These are phyloP conservation scores for Apophysomyces variabilis DNA, from an alignment of 371 early-diverging fungal species.

Conservation along the genomic window DNA sequence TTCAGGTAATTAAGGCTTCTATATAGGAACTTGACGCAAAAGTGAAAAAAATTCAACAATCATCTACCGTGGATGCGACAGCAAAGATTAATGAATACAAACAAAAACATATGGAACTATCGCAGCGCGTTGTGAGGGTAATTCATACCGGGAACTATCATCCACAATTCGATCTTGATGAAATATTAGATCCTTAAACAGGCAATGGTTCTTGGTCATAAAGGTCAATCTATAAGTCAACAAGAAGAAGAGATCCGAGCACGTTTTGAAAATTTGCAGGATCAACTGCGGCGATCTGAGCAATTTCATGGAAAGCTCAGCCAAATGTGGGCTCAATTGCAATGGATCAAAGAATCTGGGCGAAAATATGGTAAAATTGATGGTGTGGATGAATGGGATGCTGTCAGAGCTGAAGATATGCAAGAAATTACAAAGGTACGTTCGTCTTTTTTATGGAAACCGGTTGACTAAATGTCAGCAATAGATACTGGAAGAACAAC, in stretches of 20 bases:
- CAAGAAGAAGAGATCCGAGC: conserved; percentile 84
- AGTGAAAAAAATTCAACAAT: conserved; percentile 68
- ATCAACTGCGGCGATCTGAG: conserved; percentile 75
- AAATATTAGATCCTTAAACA: conserved; percentile 73
- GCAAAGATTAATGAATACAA: conserved; percentile 72
- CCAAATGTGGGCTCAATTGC: conserved; percentile 82
- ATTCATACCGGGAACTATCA: neutral
- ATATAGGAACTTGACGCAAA: conserved; percentile 59
- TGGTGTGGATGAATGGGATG: conserved; percentile 43
- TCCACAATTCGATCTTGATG: neutral
- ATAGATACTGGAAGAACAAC: conserved; percentile 65
- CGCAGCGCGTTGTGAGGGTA: conserved; percentile 77
- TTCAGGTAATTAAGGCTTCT: neutral
- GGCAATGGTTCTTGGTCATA: conserved; percentile 79
- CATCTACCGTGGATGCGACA: conserved; percentile 64
- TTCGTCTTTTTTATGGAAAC: neutral
- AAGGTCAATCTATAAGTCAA: conserved; percentile 78
- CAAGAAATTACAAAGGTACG: conserved; percentile 54
- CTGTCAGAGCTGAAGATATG: conserved; percentile 49
- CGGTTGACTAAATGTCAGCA: neutral
- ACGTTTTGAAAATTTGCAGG: conserved; percentile 73
- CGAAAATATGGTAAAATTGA: conserved; percentile 49
- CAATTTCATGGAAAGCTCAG: conserved; percentile 81
- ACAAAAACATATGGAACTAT: conserved; percentile 73
- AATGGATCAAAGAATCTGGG: conserved; percentile 75